Base-by-base conservation (phyloP, 129 eudicot genomes). In the Centella asiatica region DNA sequence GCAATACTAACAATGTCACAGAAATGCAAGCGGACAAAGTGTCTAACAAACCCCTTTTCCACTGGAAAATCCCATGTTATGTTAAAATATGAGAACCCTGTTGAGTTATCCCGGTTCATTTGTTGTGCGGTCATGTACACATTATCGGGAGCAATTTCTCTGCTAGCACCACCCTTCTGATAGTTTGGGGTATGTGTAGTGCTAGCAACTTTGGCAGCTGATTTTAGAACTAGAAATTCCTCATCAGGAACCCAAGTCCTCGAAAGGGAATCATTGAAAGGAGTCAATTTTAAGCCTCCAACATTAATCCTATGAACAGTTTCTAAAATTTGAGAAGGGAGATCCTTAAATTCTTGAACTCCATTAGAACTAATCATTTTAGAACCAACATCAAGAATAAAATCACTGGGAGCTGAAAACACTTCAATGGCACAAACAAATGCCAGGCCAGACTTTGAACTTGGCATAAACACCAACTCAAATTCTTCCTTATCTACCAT, bases 181-280 rank as follows among this genome's bases (percentile, higher is more conserved):
- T 92, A 92, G 69, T 80, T 82, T 2, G 96, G 96, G 19, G 67
- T 24, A 55, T 71, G 69, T 13, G 72, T 61, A 1, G 86, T 75
- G 22, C 23, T 37, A 4, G 72, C 88, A 34, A 23, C 57, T 67
- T 80, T 87, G 7, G 96, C 96, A 72, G 96, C 76, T 17, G 88
- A 75, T 72, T 87, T 78, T 32, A 84, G 31, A 23, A 67, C 66
- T 28, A 92, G 74, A 65, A 65, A 92, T 39, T 84, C 86, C 45
- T 80, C 90, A 63, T 92, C 98, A 0, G 94, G 87, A 24, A 82
- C 57, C 98, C 98, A 92, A 70, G 64, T 87, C 69, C 98, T 77
- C 98, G 96, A 92, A 61, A 92, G 88, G 46, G 98, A 84, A 50
- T 92, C 98, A 73, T 92, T 92, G 57, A 81, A 87, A 64, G 94